Conservation (phyloP, 345 rosid species). For the Rhodomyrtus tomentosa region DNA sequence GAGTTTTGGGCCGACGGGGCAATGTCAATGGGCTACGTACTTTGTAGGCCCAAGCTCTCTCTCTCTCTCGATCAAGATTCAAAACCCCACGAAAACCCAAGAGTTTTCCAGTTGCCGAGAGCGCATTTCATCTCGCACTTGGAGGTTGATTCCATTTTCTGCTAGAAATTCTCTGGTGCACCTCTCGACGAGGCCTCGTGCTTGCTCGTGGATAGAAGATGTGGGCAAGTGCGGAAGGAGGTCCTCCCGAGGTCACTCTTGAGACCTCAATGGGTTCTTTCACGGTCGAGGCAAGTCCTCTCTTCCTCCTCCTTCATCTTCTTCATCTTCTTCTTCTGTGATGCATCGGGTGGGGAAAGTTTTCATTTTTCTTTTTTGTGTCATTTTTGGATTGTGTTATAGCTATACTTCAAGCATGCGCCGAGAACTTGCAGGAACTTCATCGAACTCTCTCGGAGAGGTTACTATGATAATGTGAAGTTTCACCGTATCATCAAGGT, state of each 20-base stretch:
- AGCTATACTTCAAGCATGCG: constrained; percentile 83
- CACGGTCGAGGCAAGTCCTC: constrained; percentile 58
- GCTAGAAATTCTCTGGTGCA: background rate
- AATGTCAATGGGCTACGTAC: background rate
- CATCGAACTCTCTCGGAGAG: constrained; percentile 74
- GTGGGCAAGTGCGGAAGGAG: constrained; percentile 73
- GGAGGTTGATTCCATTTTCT: background rate
- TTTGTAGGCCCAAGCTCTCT: background rate
- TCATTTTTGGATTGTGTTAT: background rate
- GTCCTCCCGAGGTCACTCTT: constrained; percentile 81
- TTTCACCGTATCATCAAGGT: constrained; percentile 96
- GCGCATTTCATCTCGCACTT: background rate
- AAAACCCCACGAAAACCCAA: background rate
- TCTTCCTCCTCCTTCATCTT: background rate
- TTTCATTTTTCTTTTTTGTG: background rate
- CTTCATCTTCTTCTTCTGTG: background rate
- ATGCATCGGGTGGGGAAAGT: accelerated
- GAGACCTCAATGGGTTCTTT: constrained; percentile 93
- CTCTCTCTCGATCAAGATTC: background rate
- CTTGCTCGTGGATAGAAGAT: constrained; percentile 12
- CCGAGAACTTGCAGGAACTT: constrained; percentile 97
- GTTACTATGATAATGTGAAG: constrained; percentile 68
- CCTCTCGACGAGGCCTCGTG: background rate
- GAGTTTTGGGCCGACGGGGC: background rate
- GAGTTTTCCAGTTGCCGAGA: background rate